Base-by-base conservation (phyloP, 768 basidiomycete species). In the Leucocoprinus birnbaumii region DNA sequence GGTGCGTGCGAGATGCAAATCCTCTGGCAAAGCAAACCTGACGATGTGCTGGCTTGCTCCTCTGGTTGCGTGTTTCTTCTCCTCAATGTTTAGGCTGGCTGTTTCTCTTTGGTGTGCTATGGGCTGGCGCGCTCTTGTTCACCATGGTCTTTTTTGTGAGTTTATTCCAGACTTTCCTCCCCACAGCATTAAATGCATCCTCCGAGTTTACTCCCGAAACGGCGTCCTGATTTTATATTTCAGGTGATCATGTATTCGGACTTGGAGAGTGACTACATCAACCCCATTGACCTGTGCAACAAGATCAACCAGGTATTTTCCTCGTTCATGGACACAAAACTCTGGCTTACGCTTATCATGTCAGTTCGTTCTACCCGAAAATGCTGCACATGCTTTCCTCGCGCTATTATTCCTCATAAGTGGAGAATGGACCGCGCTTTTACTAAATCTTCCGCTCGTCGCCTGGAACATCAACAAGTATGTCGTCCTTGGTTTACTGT, bases 171-270 rank as follows among this genome's bases (percentile, higher is more conserved):
- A 31, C 4, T 26, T 11, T 31, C 11, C 18, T n/a, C 26, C n/a
- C 14, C 22, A 48, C 53, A 51, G 47, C 38, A 14, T 16, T 14
- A 38, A 38, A 38, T 38, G 13, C 38, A 16, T 38, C 38, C 38
- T 38, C 38, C 16, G 38, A 38, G 16, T 38, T 38, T n/a, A 38
- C 4, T 38, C 9, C 38, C n/a, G 3, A n/a, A 38, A 38, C 16
- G 13, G 38, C 13, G 11, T 38, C 9, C 38, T 38, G 16, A 38
- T 3, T 31, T 48, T 21, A 21, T 18, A 38, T 51, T 49, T 10
- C 45, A 98, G 95, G 94, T 98, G 66, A 98, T 98, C 79, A 98
- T 98, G 96, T 98, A 97, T 79, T 97, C 94, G 24, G 96, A 98
- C 76, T 78, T 98, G 66, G 95, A 97, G 72, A 96, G 93, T 79